Percentiles rank a stretch among this genome's conserved stretches.
Evolutionary conservation across 164 flowering plant species (phyloP).

Genomic region (Taxillus chinensis): DNA sequence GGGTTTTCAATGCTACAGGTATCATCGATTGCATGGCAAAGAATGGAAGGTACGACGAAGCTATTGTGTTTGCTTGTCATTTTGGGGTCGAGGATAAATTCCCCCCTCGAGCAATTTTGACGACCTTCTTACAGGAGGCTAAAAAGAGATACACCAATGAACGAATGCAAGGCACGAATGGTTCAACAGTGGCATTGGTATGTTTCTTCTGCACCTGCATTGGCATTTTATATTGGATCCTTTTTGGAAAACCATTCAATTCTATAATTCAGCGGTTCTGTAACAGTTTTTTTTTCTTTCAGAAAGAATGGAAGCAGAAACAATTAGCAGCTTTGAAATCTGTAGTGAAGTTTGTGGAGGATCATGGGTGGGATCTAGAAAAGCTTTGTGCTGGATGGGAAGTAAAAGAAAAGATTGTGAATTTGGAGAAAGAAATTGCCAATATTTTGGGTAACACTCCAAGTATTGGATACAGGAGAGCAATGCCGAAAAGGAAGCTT

Average conservation of each 20-base stretch:
- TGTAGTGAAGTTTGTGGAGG: slow-evolving; percentile 27
- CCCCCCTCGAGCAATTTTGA: slow-evolving; percentile 23
- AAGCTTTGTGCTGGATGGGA: slow-evolving; percentile 25
- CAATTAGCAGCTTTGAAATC: slow-evolving; percentile 32
- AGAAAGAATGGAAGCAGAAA: slow-evolving; percentile 35
- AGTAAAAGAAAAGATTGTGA: slow-evolving; percentile 26
- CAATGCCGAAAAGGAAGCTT: slow-evolving; percentile 22
- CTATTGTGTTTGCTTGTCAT: slow-evolving; percentile 25
- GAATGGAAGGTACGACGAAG: slow-evolving; percentile 28
- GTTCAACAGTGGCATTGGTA: slow-evolving; percentile 22
- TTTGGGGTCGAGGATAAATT: slow-evolving; percentile 44
- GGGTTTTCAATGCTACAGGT: slow-evolving; percentile 17
- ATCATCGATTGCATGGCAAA: slow-evolving; percentile 30
- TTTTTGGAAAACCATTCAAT: neutral
- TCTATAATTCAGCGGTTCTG: no score
- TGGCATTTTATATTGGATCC: neutral
- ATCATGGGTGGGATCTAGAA: slow-evolving; percentile 26
- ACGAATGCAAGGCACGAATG: slow-evolving; percentile 17
- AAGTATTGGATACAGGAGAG: slow-evolving; percentile 8
- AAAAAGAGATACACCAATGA: slow-evolving; percentile 19
- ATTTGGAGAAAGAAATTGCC: slow-evolving; percentile 29
- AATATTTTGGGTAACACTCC: slow-evolving; percentile 13
- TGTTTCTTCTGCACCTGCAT: neutral
- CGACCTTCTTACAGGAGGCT: slow-evolving; percentile 22
- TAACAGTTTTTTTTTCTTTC: slow-evolving; percentile 1